Percentiles rank a stretch among this genome's conserved stretches.
Conservation (phyloP, 164 flowering plant genomes). For the Berberis vulgaris region DNA sequence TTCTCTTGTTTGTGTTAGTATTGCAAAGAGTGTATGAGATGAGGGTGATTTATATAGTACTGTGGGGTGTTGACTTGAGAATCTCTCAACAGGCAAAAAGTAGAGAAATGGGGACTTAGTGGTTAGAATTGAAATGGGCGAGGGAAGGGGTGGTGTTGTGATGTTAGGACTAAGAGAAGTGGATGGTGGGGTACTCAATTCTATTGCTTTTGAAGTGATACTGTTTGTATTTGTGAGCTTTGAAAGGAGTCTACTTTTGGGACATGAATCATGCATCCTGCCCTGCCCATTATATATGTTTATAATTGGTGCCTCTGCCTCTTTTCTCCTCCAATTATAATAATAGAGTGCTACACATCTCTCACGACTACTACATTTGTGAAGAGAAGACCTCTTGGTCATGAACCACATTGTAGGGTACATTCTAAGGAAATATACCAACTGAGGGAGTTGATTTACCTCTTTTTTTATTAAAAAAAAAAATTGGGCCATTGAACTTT, state of each 20-base stretch:
- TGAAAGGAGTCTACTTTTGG: neutral
- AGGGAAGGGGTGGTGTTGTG: neutral
- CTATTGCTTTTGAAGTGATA: neutral
- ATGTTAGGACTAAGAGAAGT: neutral
- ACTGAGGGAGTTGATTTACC: no score
- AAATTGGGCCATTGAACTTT: no score
- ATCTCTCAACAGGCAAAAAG: neutral
- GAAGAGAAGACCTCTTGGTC: neutral
- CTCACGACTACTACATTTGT: neutral
- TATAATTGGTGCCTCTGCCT: neutral
- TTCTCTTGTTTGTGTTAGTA: neutral
- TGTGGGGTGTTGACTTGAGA: conserved; percentile 13
- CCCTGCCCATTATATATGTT: no score
- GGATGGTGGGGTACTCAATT: conserved; percentile 4
- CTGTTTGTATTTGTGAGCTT: neutral
- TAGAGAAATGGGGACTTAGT: neutral
- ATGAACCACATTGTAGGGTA: no score
- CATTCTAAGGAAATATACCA: no score
- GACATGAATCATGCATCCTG: conserved; percentile 6
- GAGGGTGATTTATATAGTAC: conserved; percentile 3
- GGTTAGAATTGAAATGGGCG: conserved; percentile 7
- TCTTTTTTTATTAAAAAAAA: no score
- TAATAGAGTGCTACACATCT: neutral
- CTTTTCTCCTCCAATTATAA: conserved; percentile 1
- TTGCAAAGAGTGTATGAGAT: neutral